These are phyloP conservation scores for Sarocladium kiliense DNA, from an alignment of 2,329 filamentous ascomycete genomes.

Conservation along the genomic window DNA sequence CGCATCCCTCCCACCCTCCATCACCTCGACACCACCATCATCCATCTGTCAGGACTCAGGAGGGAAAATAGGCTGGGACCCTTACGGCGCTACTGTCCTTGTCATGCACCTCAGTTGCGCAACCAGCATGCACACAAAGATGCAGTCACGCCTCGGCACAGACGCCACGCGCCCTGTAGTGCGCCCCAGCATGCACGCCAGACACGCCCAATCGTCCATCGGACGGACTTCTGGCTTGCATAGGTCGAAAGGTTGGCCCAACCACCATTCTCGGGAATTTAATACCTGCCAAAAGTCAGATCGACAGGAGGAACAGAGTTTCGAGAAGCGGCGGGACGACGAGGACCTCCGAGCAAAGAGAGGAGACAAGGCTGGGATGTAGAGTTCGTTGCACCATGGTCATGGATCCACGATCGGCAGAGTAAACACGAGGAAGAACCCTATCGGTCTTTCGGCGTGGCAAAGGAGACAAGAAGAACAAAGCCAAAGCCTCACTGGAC, in stretches of 20 bases:
- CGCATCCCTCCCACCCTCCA: background rate
- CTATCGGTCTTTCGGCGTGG: background rate
- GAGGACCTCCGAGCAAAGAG: background rate
- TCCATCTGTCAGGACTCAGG: too few relatives aligned
- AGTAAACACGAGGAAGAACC: background rate
- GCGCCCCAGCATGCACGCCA: background rate
- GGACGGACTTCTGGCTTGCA: background rate
- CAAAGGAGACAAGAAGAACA: background rate
- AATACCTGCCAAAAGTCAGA: too few relatives aligned
- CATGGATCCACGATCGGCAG: background rate
- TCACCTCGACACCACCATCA: background rate
- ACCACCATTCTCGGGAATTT: too few relatives aligned
- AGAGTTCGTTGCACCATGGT: background rate
- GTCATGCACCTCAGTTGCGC: background rate
- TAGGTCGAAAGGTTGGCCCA: background rate
- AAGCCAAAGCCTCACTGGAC: background rate
- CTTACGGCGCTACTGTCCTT: background rate
- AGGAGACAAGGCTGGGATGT: background rate
- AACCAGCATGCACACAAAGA: too few relatives aligned
- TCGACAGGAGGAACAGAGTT: too few relatives aligned
- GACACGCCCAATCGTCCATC: background rate
- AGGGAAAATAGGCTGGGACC: background rate
- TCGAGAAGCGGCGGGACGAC: too few relatives aligned
- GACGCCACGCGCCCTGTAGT: conserved; percentile 2
- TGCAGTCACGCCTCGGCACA: background rate